Evolutionary conservation across 2,329 filamentous ascomycete genomes (phyloP), one percentile per base, ranked within the genome.

Genomic region (Aspergillus versicolor): DNA sequence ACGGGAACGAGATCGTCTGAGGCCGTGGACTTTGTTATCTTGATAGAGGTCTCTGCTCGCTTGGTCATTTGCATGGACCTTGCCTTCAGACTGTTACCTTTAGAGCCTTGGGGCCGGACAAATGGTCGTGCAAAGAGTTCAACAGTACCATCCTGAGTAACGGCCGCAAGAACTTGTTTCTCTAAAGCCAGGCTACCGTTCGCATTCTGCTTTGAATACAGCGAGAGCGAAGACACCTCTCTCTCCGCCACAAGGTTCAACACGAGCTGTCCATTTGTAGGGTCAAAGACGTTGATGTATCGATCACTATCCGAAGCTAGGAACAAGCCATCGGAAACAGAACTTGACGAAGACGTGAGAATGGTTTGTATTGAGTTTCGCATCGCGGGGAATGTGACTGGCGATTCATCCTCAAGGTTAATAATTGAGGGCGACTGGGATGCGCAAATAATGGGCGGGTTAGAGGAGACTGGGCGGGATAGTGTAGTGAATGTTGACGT

Each of bases 101-200:
- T 72, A 19, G 59, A 59, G 9, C 52, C 63, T 37, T 66, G 63
- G 7, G 69, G 59, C 43, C 74, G 72, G 13, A 73, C 65, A 55
- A 81, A 82, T 12, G 80, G 80, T 54, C 73, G 73, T n/a, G 72
- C 68, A 66, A 82, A 82, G 13, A 82, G 57, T 61, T 82, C 80
- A 45, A 82, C 74, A 13, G 73, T 69, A 47, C 80, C 80, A 61
- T 81, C 76, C 41, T 75, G 71, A 21, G 78, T 81, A 32, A 82
- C 72, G 19, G 70, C 78, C 27, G 75, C 75, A 40, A 82, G 72
- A 7, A 77, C 61, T 56, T 78, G 77, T 49, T 76, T 74, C 61
- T 75, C 72, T 17, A 63, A 49, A 13, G 63, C 58, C 37, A 59
- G 44, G 27, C 59, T 58, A 24, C 58, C 61, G 2, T 61, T 44